Conservation (phyloP, 2,329 filamentous ascomycete species). For the Seiridium unicorne region DNA sequence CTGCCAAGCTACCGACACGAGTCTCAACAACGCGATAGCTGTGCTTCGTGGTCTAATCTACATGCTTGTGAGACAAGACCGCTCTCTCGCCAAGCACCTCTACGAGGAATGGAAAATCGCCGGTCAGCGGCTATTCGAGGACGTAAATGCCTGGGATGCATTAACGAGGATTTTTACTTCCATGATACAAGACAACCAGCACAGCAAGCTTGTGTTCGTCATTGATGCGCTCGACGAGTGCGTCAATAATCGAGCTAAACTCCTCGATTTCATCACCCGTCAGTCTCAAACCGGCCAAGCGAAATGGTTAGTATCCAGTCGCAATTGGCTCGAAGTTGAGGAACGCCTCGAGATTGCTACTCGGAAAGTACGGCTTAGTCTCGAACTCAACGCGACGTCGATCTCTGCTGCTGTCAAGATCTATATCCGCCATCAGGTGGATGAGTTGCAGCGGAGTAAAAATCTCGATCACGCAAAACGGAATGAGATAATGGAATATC, state of each 20-base stretch:
- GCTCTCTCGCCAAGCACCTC: slow-evolving; percentile 31
- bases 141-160: slow-evolving; percentile 35
- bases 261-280: slow-evolving; percentile 33
- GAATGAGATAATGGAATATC: neutral
- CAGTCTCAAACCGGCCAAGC: slow-evolving; percentile 14
- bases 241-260: slow-evolving; percentile 18
- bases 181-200: slow-evolving; percentile 36
- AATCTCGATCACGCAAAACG: neutral
- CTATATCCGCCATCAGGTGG: slow-evolving; percentile 36
- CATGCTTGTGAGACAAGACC: slow-evolving; percentile 23
- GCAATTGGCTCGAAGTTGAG: slow-evolving; percentile 36
- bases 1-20: slow-evolving; percentile 27
- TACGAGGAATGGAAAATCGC: slow-evolving; percentile 26
- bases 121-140: slow-evolving; percentile 32
- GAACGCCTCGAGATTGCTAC: slow-evolving; percentile 17
- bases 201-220: slow-evolving; percentile 31
- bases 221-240: slow-evolving; percentile 50
- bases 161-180: slow-evolving; percentile 35
- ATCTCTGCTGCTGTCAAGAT: slow-evolving; percentile 31
- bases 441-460: neutral
- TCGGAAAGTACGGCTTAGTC: slow-evolving; percentile 25
- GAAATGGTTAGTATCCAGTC: slow-evolving; percentile 44
- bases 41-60: slow-evolving; percentile 30
- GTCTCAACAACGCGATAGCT: slow-evolving; percentile 25
- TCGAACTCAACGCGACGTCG: slow-evolving; percentile 35